Evolutionary conservation across 2,329 filamentous ascomycete genomes (phyloP).

Genomic region (Aspergillus chevalieri): DNA sequence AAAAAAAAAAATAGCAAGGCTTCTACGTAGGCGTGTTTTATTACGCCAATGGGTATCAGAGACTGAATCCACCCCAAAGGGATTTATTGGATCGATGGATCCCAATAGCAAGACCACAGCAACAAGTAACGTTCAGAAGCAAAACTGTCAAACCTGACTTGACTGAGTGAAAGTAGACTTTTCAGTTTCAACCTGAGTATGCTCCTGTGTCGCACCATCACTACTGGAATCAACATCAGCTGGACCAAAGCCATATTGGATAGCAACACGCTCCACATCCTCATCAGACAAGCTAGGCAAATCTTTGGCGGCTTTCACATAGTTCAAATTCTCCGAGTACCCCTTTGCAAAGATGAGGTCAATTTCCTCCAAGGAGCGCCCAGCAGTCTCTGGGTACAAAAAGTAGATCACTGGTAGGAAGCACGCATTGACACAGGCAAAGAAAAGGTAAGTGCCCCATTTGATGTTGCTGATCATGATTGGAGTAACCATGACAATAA

Average conservation of each 20-base stretch:
- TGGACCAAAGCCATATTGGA: background rate
- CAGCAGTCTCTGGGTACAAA: constrained; percentile 26
- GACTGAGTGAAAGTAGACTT: too few relatives aligned
- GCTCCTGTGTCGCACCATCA: too few relatives aligned
- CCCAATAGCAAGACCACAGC: too few relatives aligned
- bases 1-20: too few relatives aligned
- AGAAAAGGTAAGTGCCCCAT: constrained; percentile 29
- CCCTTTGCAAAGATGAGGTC: constrained; percentile 7
- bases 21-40: too few relatives aligned
- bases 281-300: background rate
- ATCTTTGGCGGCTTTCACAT: background rate
- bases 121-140: too few relatives aligned
- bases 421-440: constrained; percentile 19
- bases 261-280: background rate
- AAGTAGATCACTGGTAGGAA: constrained; percentile 25
- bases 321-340: background rate
- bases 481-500: constrained; percentile 28
- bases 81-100: too few relatives aligned
- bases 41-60: too few relatives aligned
- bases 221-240: too few relatives aligned
- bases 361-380: constrained; percentile 26
- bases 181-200: too few relatives aligned
- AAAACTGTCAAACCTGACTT: too few relatives aligned
- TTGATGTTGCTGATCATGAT: constrained; percentile 22
- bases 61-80: too few relatives aligned